A percentile compares a stretch with the other conserved stretches of the same genome.
These are phyloP conservation scores for Betula pendula DNA, from an alignment of 306 rosid genomes.

Conservation along the genomic window DNA sequence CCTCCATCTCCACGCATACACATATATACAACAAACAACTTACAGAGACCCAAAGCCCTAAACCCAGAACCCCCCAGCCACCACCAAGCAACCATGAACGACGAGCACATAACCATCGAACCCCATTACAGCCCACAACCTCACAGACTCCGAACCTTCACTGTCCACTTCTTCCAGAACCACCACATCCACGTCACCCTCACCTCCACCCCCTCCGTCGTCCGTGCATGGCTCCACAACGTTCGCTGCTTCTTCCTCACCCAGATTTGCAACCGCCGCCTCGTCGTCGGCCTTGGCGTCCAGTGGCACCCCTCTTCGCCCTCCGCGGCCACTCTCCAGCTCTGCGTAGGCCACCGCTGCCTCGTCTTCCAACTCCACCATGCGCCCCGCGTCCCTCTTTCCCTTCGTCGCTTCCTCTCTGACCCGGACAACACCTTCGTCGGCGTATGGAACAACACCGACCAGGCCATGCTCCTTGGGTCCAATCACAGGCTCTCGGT, in stretches of 20 bases:
- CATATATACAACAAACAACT: too few species aligned
- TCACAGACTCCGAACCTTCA: not conserved
- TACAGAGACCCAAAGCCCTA: too few species aligned
- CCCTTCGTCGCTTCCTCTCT: constrained; percentile 27
- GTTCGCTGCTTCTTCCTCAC: not conserved
- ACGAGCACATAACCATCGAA: not conserved
- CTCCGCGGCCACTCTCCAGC: constrained; percentile 40
- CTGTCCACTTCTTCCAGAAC: constrained; percentile 1
- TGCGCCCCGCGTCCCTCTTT: not conserved
- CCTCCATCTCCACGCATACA: too few species aligned
- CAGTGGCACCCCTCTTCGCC: constrained; percentile 41
- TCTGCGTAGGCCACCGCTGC: constrained; percentile 45
- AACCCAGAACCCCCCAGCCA: too few species aligned
- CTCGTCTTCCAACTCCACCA: constrained; percentile 34
- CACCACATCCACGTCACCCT: constrained; percentile 6
- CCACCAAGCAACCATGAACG: not conserved
- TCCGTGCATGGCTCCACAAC: constrained; percentile 31
- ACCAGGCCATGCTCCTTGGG: too few species aligned
- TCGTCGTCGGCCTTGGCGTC: constrained; percentile 49
- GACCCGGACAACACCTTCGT: constrained; percentile 27
- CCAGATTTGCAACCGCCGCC: not conserved
- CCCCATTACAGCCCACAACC: not conserved
- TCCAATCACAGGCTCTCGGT: not conserved
- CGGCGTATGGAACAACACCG: constrained; percentile 39
- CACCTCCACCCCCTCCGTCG: constrained; percentile 30